Evolutionary conservation across 2,329 filamentous ascomycete species (phyloP).

Genomic region (Alternaria triticimaculans): DNA sequence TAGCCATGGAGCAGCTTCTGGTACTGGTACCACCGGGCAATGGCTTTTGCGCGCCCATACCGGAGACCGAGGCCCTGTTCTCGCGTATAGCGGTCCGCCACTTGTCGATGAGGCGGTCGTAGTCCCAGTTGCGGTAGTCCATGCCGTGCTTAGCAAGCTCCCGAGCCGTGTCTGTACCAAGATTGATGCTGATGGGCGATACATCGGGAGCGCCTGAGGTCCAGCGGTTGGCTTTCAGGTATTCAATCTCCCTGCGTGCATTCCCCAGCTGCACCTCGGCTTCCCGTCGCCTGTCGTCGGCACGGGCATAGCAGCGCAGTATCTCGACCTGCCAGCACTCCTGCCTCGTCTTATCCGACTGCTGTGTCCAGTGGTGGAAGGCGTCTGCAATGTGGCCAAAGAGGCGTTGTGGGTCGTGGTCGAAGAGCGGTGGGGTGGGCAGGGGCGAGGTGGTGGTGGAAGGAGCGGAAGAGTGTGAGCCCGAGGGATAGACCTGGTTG

Average conservation of each 20-base stretch:
- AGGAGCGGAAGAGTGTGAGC: slow-evolving; percentile 32
- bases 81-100: slow-evolving; percentile 48
- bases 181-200: slow-evolving; percentile 45
- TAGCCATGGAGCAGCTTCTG: slow-evolving; percentile 40
- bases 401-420: slow-evolving; percentile 73
- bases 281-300: slow-evolving; percentile 47
- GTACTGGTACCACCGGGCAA: slow-evolving; percentile 31
- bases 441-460: slow-evolving; percentile 43
- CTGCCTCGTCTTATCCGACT: slow-evolving; percentile 59
- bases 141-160: slow-evolving; percentile 48
- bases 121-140: slow-evolving; percentile 51
- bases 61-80: slow-evolving; percentile 29
- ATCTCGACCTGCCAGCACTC: slow-evolving; percentile 57
- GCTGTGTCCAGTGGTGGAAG: slow-evolving; percentile 75
- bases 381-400: slow-evolving; percentile 78
- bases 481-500: slow-evolving; percentile 42
- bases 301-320: slow-evolving; percentile 53
- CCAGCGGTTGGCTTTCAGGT: slow-evolving; percentile 46
- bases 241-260: slow-evolving; percentile 51
- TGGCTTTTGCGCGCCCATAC: slow-evolving; percentile 46
- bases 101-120: slow-evolving; percentile 50
- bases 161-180: slow-evolving; percentile 47
- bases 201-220: slow-evolving; percentile 33
- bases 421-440: slow-evolving; percentile 48
- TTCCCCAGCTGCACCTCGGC: slow-evolving; percentile 48